These are phyloP conservation scores for Penicillium sp. DNA, from an alignment of 2,329 filamentous ascomycete species.

Conservation along the genomic window DNA sequence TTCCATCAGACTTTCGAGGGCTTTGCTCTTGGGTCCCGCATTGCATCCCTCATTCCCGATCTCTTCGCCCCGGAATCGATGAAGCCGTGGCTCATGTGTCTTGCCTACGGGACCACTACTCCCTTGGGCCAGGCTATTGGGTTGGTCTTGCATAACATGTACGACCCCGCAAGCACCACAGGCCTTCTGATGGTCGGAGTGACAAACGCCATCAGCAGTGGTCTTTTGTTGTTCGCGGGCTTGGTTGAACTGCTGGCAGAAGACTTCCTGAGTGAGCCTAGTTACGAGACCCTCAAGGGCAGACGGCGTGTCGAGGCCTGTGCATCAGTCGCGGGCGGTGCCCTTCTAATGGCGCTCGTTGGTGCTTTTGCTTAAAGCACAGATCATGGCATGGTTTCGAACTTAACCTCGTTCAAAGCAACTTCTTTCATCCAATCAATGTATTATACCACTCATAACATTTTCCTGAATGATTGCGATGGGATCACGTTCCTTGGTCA, in stretches of 20 bases:
- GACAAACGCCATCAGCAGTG: slow-evolving; percentile 83
- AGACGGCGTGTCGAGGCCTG: slow-evolving; percentile 63
- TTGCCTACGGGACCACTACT: slow-evolving; percentile 70
- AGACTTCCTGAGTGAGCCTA: slow-evolving; percentile 72
- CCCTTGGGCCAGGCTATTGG: slow-evolving; percentile 84
- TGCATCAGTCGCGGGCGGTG: slow-evolving; percentile 61
- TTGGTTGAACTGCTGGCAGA: slow-evolving; percentile 83
- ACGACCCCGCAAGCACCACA: slow-evolving; percentile 74
- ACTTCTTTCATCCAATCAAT: background rate
- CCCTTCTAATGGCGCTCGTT: slow-evolving; percentile 66
- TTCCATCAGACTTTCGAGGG: slow-evolving; percentile 91
- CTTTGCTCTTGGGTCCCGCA: slow-evolving; percentile 80
- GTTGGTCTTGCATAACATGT: slow-evolving; percentile 73
- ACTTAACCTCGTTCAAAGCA: slow-evolving; percentile 2
- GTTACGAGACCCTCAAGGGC: slow-evolving; percentile 62
- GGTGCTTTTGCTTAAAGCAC: slow-evolving; percentile 61
- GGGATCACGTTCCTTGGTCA: background rate
- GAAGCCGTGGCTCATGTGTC: slow-evolving; percentile 72
- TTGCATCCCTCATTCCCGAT: slow-evolving; percentile 69
- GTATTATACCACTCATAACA: background rate
- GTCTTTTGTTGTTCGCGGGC: slow-evolving; percentile 77
- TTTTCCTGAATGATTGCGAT: background rate
- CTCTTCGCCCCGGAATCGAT: slow-evolving; percentile 69
- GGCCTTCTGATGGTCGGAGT: slow-evolving; percentile 81
- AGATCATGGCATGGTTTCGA: background rate